Evolutionary conservation across 129 eudicot genomes (phyloP).

Genomic region (Flaveria brownii): DNA sequence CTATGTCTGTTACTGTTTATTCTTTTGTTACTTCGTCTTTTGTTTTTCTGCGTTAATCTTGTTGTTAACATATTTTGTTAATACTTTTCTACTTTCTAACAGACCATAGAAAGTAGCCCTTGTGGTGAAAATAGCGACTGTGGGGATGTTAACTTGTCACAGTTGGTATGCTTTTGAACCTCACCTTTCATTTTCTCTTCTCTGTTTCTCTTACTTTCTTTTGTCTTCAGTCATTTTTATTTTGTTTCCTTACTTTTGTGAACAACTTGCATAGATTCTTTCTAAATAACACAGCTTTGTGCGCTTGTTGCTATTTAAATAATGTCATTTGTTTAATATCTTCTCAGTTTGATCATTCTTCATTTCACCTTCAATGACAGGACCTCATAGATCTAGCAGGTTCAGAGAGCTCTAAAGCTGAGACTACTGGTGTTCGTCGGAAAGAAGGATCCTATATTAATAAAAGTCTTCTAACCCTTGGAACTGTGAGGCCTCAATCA

Average conservation of each 20-base stretch:
- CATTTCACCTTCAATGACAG: conserved; percentile 44
- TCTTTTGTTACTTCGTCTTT: background rate
- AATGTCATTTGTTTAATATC: conserved; percentile 1
- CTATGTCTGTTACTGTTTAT: conserved; percentile 8
- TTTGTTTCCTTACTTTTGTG: conserved; percentile 15
- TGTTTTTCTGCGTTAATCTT: conserved; percentile 1
- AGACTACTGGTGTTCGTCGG: conserved; percentile 74
- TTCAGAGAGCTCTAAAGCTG: conserved; percentile 98
- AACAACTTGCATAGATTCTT: background rate
- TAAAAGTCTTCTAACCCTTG: conserved; percentile 94
- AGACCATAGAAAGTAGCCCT: conserved; percentile 96
- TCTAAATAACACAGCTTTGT: conserved; percentile 17
- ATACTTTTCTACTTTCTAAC: conserved; percentile 29
- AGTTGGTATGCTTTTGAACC: conserved; percentile 59
- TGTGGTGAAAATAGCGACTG: conserved; percentile 52
- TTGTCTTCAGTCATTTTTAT: conserved; percentile 13
- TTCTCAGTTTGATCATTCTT: background rate
- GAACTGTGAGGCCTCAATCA: conserved; percentile 80
- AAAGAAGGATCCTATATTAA: conserved; percentile 96
- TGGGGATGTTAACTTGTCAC: conserved; percentile 86
- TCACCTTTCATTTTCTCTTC: conserved; percentile 1
- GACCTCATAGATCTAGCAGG: conserved; percentile 98
- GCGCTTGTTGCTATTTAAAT: conserved; percentile 12
- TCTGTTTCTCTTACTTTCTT: background rate
- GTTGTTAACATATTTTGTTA: conserved; percentile 8